Base-by-base conservation (phyloP, 2,329 filamentous ascomycete genomes). In the Aplosporella prunicola region DNA sequence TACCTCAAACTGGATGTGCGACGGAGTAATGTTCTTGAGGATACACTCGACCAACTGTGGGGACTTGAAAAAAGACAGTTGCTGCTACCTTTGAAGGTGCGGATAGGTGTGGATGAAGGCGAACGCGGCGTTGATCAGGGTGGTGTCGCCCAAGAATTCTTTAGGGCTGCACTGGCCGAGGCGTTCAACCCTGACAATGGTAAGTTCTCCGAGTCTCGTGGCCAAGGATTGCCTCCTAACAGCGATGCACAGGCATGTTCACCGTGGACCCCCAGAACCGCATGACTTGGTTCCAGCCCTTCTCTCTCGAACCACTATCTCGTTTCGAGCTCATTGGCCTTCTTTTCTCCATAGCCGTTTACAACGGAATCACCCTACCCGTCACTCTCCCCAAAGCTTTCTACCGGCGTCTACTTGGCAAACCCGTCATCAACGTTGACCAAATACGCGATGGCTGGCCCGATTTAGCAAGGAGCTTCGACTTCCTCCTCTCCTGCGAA, bases 121-220 rank as follows among this genome's bases (percentile, higher is more conserved):
- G 91, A 96, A 57, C 80, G 93, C 55, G 91, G 91, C 0, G 76
- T 93, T 22, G 91, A 98, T 57, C 86, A 89, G 32, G 91, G 91
- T 28, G 91, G 91, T 45, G 88, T 98, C 1, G 89, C 95, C 50
- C 88, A 94, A 55, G 91, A 98, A 46, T 96, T 94, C 56, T 96
- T 98, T 63, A 78, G 86, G 11, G 63, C 95, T 18, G 78, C 84
- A 13, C 78, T 95, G 48, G 76, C 76, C 1, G 80, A 93, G 51
- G 83, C 82, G 3, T 71, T 96, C 30, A 71, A 85, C 48, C 81
- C 85, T 4, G 72, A 78, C 28, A 85, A 82, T 51, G 87, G 76
- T 61, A 66, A 64, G 65, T 46, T 6, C 10, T 13, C 11, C 27
- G 4, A 2, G 10, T 14, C 9, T 9, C 18, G 5, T 17, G 23